phyloP scores from a whole-genome alignment of 305 asterid genomes.

The Fraxinus nigra region DNA sequence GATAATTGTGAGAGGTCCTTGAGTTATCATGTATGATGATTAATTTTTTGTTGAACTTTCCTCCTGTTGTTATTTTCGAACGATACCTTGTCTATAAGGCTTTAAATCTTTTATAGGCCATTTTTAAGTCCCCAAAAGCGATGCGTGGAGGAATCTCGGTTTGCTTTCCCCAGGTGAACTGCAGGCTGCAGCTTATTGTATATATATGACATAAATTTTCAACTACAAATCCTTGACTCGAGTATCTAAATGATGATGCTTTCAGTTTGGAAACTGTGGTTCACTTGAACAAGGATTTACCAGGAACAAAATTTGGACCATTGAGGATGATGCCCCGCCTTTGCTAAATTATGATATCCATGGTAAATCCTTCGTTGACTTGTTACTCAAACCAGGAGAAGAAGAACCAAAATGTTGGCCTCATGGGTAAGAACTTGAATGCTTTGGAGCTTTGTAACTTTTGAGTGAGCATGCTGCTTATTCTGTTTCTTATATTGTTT shows the following conservation, averaged over 20 bases:
- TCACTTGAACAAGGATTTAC: constrained; percentile 83
- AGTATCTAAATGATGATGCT: constrained; percentile 6
- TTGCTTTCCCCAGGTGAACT: constrained; percentile 88
- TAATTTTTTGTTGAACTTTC: not conserved
- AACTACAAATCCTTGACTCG: not conserved
- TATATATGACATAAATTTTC: not conserved
- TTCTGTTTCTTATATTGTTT: not conserved
- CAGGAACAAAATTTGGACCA: constrained; percentile 76
- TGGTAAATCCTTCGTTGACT: constrained; percentile 78
- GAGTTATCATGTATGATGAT: not conserved
- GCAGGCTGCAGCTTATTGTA: not conserved
- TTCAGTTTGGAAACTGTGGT: constrained; percentile 71
- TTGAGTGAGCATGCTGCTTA: not conserved
- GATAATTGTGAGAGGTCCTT: not conserved
- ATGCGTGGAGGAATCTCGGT: constrained; percentile 89
- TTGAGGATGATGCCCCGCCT: constrained; percentile 84
- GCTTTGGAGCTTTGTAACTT: constrained; percentile 8
- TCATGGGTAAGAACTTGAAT: constrained; percentile 50
- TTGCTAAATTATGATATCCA: constrained; percentile 48
- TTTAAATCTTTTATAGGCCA: constrained; percentile 49
- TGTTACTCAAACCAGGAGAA: constrained; percentile 83
- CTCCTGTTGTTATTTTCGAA: constrained; percentile 2
- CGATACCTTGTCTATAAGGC: constrained; percentile 6
- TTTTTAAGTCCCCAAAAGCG: constrained; percentile 85
- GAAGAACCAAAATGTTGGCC: constrained; percentile 92